A percentile compares a stretch with the other conserved stretches of the same genome.
Conservation (phyloP, 2,329 filamentous ascomycete genomes). For the Paecilomyces formosus region DNA sequence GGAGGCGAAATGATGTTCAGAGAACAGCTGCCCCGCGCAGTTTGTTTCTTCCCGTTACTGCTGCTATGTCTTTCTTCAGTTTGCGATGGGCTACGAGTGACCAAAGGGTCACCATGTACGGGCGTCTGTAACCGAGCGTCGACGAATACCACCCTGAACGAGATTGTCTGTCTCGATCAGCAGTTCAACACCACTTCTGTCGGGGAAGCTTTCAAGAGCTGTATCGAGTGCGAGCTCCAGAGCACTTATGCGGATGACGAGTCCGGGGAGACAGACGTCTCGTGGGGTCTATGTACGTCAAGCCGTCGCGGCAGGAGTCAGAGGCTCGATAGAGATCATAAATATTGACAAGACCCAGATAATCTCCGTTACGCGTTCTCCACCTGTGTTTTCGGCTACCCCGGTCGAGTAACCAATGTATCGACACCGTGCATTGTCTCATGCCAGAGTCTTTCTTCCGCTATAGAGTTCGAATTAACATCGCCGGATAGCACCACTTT, state of each 20-base stretch:
- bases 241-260: conserved; percentile 27
- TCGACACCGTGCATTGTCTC: conserved; percentile 39
- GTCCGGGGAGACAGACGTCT: conserved; percentile 34
- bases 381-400: conserved; percentile 36
- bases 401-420: conserved; percentile 25
- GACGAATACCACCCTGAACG: conserved; percentile 31
- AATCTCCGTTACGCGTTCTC: conserved; percentile 40
- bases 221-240: conserved; percentile 34
- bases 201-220: conserved; percentile 32
- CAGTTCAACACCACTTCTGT: conserved; percentile 23
- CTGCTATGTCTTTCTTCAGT: conserved; percentile 14
- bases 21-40: not conserved
- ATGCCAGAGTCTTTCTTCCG: conserved; percentile 26
- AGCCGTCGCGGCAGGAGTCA: not conserved
- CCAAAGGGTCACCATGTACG: conserved; percentile 32
- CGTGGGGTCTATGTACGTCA: conserved; percentile 39
- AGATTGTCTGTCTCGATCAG: conserved; percentile 35
- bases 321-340: not conserved
- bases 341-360: conserved; percentile 20
- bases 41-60: conserved; percentile 8
- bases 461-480: conserved; percentile 23
- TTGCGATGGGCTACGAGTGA: conserved; percentile 21
- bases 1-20: not conserved
- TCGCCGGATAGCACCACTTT: conserved; percentile 21
- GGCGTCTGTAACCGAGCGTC: conserved; percentile 20